Evolutionary conservation across 106 monocot genomes (phyloP), one percentile per base, ranked within the genome.

Genomic region (Phalaenopsis aphrodite): DNA sequence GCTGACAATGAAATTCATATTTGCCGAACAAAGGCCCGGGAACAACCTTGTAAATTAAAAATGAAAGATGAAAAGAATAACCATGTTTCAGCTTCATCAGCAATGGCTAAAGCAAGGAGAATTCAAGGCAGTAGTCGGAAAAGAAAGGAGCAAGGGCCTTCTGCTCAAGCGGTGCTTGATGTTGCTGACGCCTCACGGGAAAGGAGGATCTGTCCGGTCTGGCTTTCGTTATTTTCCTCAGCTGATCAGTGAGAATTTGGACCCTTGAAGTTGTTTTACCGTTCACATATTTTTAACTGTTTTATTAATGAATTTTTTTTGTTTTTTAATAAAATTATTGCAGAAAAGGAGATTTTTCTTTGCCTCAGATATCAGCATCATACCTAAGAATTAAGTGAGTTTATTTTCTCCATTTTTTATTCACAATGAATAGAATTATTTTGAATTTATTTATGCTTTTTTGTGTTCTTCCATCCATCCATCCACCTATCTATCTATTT

Each of bases 341-440:
- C 85, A 95, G 95, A 86, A 85, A 93, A 86, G 86, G 81, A 88
- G 85, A 81, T 56, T 67, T 79, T 19, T 79, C 48, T 48, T 80
- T 93, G 55, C 93, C 91, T 85, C 95, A 89, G 82, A 79, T 91
- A 79, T 79, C 89, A 82, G 56, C 87, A 58, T 85, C 78, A 52
- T 93, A 87, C 84, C 79, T 95, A 87, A 87, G 95, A 85, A 88
- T 93, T 49, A 95, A 89, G 95, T 95, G 58, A 86, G 93, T 82
- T 14, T 39, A 39, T 12, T 69, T 69, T 39, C n/a, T 69, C 39
- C 14, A 69, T 39, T 30, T 38, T 4, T 69, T 69, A 39, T 39
- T 69, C 69, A 38, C 15, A 69, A 69, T 69, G 39, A 69, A 69
- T 43, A 69, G 8, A 69, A 69, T 39, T 14, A 3, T 38, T 69